Base-by-base conservation (phyloP, 2,329 filamentous ascomycete species). In the Pezicula neosporulosa region DNA sequence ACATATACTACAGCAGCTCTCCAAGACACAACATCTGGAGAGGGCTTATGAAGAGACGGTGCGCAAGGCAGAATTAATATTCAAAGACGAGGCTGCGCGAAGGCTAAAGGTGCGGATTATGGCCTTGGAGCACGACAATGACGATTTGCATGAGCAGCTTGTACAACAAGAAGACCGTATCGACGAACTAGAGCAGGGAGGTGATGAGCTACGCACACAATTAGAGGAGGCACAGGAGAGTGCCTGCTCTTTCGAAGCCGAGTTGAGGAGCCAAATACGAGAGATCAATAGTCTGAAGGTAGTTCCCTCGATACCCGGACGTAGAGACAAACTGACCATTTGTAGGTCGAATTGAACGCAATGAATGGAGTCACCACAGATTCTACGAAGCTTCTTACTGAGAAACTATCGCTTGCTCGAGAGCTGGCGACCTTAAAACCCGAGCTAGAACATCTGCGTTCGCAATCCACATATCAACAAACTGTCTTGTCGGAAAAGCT, bases 401-500 rank as follows among this genome's bases (percentile, higher is more conserved):
- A 87, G 57, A 88, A 87, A 61, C 68, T 84, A 38, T 76, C 80
- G 10, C 70, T 87, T 36, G 73, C 77, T 28, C 78, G 81, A 50
- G 82, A 87, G 61, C 63, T 87, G 18, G 75, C 78, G 24, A 73
- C 69, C 6, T 60, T 86, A 50, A 81, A 80, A 59, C 78, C 80
- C 3, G 83, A 87, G 65, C 63, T 86, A 33, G 82, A 86, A 56
- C 80, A 83, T 61, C 69, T 87, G 13, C 78, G 77, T 56, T 73
- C 77, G 6, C 82, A 87, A 64, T 75, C 74, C 18, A 68, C 72
- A 30, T 74, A 76, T 13, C 83, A 92, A 49, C 85, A 91, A 62
- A 77, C 80, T 2, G 73, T 89, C 10, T 74, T 95, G 15, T 77
- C 86, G 1, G 90, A 96, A 65, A 96, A 95, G 67, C 76, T 93